A percentile compares a stretch with the other conserved stretches of the same genome.
Conservation (phyloP, 2,329 filamentous ascomycete species). For the Penicillium sp. region DNA sequence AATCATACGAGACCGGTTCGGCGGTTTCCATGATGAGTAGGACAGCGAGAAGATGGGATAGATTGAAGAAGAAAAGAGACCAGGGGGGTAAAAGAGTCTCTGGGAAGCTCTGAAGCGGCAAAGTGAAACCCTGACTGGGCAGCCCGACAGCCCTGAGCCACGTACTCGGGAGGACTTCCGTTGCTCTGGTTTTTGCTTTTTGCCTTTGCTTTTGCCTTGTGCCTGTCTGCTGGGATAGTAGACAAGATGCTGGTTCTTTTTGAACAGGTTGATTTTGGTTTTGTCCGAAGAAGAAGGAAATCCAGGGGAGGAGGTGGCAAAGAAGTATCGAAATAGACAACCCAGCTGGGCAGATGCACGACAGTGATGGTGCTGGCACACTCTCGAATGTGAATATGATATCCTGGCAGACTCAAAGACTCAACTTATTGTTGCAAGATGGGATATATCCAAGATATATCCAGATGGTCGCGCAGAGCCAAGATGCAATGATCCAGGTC, state of each 20-base stretch:
- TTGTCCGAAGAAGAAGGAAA: neutral
- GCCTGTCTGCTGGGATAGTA: neutral
- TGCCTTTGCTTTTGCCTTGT: neutral
- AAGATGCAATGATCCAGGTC: neutral
- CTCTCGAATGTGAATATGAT: neutral
- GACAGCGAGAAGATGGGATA: neutral
- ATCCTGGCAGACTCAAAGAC: neutral
- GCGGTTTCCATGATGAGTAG: constrained; percentile 40
- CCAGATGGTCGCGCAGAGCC: neutral
- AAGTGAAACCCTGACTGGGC: neutral
- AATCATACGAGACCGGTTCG: constrained; percentile 45
- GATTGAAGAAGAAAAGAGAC: neutral
- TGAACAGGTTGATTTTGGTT: neutral
- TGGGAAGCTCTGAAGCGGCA: neutral
- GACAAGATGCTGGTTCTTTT: neutral
- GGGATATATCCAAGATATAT: neutral
- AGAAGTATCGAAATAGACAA: constrained; percentile 1
- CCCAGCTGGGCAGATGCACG: neutral
- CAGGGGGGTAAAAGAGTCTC: neutral
- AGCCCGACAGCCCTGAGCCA: neutral
- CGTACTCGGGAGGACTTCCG: neutral
- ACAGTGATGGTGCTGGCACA: neutral
- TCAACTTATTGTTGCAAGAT: neutral
- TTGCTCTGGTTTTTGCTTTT: neutral
- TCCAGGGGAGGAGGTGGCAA: neutral